phyloP scores from a whole-genome alignment of 2,329 filamentous ascomycete genomes.

The Fusarium duplospermum region DNA sequence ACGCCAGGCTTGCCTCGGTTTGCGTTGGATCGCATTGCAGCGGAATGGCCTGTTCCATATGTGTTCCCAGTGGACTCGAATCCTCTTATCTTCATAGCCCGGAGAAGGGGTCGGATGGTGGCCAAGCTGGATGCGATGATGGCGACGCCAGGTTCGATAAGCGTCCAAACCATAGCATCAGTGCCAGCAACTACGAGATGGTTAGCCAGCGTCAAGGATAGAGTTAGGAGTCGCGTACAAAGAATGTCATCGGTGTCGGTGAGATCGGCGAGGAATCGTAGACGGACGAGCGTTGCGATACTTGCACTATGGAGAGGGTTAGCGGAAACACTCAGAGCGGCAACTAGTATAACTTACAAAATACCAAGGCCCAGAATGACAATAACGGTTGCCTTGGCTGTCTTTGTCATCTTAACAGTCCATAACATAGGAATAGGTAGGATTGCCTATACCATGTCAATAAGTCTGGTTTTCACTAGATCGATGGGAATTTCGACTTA shows the following conservation, averaged over 20 bases:
- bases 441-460: constrained; percentile 53
- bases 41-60: constrained; percentile 46
- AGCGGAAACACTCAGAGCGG: not conserved
- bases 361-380: constrained; percentile 62
- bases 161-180: constrained; percentile 66
- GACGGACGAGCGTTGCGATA: constrained; percentile 63
- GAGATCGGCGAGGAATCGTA: constrained; percentile 61
- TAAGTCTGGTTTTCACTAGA: not conserved
- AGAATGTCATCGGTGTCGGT: constrained; percentile 59
- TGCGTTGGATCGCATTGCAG: constrained; percentile 39
- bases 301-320: constrained; percentile 56
- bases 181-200: constrained; percentile 57
- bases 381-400: constrained; percentile 64
- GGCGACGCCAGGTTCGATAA: constrained; percentile 67
- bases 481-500: constrained; percentile 39
- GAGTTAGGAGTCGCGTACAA: constrained; percentile 50
- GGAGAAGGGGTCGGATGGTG: constrained; percentile 66
- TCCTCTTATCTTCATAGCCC: constrained; percentile 58
- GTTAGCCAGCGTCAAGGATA: constrained; percentile 25
- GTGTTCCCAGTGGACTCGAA: constrained; percentile 57
- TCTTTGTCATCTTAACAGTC: constrained; percentile 64
- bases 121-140: constrained; percentile 66
- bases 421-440: constrained; percentile 66
- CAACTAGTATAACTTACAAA: constrained; percentile 52
- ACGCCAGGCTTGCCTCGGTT: constrained; percentile 26